Base-by-base conservation (phyloP, 495 filamentous ascomycete genomes). In the Paragyromitra xinjiangensis region DNA sequence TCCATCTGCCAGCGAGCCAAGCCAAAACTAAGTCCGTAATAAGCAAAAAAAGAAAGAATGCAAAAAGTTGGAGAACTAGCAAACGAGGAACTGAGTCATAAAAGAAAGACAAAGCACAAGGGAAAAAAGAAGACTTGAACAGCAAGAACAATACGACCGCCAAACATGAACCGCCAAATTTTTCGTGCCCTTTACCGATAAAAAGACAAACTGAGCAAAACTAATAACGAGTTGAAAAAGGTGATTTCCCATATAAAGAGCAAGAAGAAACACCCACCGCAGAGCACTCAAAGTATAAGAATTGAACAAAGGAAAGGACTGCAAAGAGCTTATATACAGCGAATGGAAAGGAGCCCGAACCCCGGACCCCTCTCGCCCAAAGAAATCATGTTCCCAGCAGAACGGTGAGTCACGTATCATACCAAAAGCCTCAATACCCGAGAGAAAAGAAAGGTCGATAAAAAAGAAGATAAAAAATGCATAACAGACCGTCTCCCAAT, bases 391-490 rank as follows among this genome's bases (percentile, higher is more conserved):
- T 64, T 44, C 67, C 39, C 42, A 61, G 40, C 8, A 64, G 48
- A 45, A 16, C 22, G 40, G 50, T 40, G 50, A 19, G 34, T 48
- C 48, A 70, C 45, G 39, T 39, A 51, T 67, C 71, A 66, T 65
- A 73, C 58, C 75, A 73, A 62, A 50, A 64, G 73, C 40, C 56
- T 48, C 40, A 62, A 40, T 22, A 55, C 29, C 51, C 51, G 65
- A 78, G 42, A 11, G 39, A 26, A 56, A 45, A 42, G 48, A 29
- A 53, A 64, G 53, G 64, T 22, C 44, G 34, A 50, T 29, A 72
- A 78, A 37, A 61, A 77, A 77, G 45, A 51, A 51, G 16, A 69
- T 37, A 66, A 78, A 78, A 78, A 61, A 77, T 26, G 42, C 29
- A 59, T 34, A 73, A 73, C 26, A 77, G 64, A 58, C 75, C 45